Evolutionary conservation across 768 basidiomycete species (phyloP).

Genomic region (Multifurca ochricompacta): DNA sequence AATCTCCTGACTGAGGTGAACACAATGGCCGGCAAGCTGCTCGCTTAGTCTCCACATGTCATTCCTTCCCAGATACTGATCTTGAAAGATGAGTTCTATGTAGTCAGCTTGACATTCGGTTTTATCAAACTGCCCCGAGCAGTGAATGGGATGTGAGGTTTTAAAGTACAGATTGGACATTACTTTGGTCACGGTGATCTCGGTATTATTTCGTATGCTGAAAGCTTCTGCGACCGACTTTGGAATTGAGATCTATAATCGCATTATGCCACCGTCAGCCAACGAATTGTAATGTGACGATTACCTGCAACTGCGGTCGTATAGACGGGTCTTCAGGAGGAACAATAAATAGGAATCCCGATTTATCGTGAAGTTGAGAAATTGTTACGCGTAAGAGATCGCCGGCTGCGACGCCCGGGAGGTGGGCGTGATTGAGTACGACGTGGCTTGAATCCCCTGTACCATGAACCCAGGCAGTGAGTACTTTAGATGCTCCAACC

Average conservation of each 20-base stretch:
- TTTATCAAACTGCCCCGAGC: constrained; percentile 53
- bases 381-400: constrained; percentile 56
- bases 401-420: constrained; percentile 74
- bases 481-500: constrained; percentile 51
- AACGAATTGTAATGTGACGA: neutral
- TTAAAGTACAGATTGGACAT: constrained; percentile 15
- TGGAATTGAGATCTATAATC: constrained; percentile 61
- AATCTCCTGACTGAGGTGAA: constrained; percentile 80
- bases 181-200: constrained; percentile 68
- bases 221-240: constrained; percentile 66
- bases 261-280: neutral
- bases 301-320: constrained; percentile 61
- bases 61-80: constrained; percentile 90
- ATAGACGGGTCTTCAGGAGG: constrained; percentile 52
- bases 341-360: constrained; percentile 55
- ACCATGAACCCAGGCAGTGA: constrained; percentile 74
- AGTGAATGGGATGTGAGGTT: constrained; percentile 3
- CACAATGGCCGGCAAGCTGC: constrained; percentile 69
- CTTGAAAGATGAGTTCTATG: constrained; percentile 87
- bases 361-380: constrained; percentile 35
- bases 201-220: constrained; percentile 59
- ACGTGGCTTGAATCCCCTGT: constrained; percentile 50
- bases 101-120: constrained; percentile 57
- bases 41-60: constrained; percentile 96
- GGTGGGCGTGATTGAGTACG: constrained; percentile 63